Evolutionary conservation across 2,329 filamentous ascomycete species (phyloP), one percentile per base, ranked within the genome.

Genomic region (Fusarium decemcellulare): DNA sequence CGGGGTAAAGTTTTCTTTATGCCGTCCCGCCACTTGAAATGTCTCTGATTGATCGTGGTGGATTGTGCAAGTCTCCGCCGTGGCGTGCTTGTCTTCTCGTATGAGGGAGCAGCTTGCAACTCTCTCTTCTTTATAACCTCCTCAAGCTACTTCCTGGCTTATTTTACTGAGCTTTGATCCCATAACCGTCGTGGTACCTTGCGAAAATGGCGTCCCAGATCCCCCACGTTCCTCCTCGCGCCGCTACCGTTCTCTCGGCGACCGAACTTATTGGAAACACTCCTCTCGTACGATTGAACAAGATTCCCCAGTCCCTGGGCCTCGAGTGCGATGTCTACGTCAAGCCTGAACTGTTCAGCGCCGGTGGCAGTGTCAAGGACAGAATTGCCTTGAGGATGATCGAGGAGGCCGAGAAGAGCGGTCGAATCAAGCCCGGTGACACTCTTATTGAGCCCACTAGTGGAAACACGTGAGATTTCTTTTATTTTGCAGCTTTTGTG

Each of bases 371-470:
- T 77, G 93, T 97, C 77, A 97, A 97, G 82, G 94, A 97, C 82
- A 88, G 94, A 61, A 98, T 98, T 78, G 95, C 95, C 23, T 84
- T 97, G 77, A 92, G 95, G 77, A 98, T 98, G 95, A 92, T 98
- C 68, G 94, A 98, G 81, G 92, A 95, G 79, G 95, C 95, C n/a
- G 95, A 98, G 85, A 90, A 89, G 76, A 91, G 88, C 52, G 96
- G 95, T 43, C 90, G 95, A 71, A 97, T 98, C 83, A 97, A 95
- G 87, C 95, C 95, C n/a, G 95, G 95, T 61, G 94, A 98, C 82
- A 98, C 94, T 47, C 84, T 98, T 76, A 98, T 98, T 77, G 95
- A 98, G 86, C 95, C 95, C 8, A 98, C 95, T 37, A 97, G 93
- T 77, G 95, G 95, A 56, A 98, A 98, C 81, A 98, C 95, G 84